These are phyloP conservation scores for Vigna hirtella DNA, from an alignment of 306 rosid species.

Conservation along the genomic window DNA sequence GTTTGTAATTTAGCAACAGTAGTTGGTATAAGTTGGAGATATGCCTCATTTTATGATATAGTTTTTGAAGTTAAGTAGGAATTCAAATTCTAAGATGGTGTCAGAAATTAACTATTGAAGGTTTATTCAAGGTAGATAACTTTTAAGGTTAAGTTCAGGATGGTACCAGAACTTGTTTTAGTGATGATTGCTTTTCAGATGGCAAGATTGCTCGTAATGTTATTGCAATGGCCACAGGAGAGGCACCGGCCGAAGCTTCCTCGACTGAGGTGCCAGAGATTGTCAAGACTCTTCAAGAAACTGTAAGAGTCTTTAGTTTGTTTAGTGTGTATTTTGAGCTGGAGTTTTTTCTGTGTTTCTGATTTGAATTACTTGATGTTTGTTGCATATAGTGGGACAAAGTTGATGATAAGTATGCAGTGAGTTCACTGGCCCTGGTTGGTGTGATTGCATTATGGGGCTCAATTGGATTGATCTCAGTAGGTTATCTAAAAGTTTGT, in stretches of 20 bases:
- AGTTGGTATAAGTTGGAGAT: background rate
- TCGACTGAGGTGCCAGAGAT: slow-evolving; percentile 73
- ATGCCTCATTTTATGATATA: too few species aligned
- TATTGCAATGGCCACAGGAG: slow-evolving; percentile 91
- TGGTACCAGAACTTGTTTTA: background rate
- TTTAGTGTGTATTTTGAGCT: background rate
- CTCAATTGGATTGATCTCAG: slow-evolving; percentile 78
- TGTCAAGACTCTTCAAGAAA: slow-evolving; percentile 66
- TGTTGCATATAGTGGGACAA: slow-evolving; percentile 81
- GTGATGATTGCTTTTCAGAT: slow-evolving; percentile 47
- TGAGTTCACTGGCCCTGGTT: slow-evolving; percentile 72
- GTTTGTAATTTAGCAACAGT: background rate
- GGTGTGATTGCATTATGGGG: slow-evolving; percentile 70
- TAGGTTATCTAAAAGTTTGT: slow-evolving; percentile 48
- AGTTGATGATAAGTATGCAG: slow-evolving; percentile 92
- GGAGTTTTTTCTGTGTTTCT: slow-evolving; percentile 8
- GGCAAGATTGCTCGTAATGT: slow-evolving; percentile 80
- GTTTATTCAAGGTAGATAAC: too few species aligned
- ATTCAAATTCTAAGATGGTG: too few species aligned
- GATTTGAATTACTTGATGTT: slow-evolving; percentile 29
- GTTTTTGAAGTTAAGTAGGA: too few species aligned
- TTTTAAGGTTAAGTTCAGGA: background rate
- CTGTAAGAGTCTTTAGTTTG: slow-evolving; percentile 54
- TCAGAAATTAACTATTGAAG: too few species aligned
- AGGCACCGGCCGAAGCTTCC: slow-evolving; percentile 78